Evolutionary conservation across 208 protist species (phyloP).

Genomic region (Borovskyia barvae): DNA sequence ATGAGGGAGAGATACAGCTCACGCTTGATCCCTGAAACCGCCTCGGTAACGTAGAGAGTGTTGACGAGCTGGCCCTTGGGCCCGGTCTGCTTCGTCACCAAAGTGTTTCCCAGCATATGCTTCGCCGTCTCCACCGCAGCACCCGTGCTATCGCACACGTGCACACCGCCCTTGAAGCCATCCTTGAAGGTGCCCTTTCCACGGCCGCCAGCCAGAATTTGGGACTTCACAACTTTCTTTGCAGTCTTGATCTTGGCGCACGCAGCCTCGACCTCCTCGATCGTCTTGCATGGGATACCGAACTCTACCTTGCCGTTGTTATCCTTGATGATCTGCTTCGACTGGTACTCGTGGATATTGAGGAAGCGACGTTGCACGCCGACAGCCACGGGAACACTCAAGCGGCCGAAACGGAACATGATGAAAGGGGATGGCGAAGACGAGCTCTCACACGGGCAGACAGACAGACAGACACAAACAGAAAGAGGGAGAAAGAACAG

Average conservation of each 20-base stretch:
- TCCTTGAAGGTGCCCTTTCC: slow-evolving; percentile 97
- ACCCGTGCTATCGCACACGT: slow-evolving; percentile 78
- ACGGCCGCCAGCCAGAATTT: slow-evolving; percentile 99
- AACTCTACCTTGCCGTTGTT: slow-evolving; percentile 89
- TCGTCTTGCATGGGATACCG: slow-evolving; percentile 81
- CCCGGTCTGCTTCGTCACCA: slow-evolving; percentile 99
- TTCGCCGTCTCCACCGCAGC: slow-evolving; percentile 88
- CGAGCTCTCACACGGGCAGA: neutral
- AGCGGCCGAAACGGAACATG: slow-evolving; percentile 79
- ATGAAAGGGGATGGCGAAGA: neutral
- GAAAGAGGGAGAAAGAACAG: neutral
- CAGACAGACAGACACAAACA: slow-evolving; percentile 9
- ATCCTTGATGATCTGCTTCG: slow-evolving; percentile 90
- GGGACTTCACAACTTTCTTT: slow-evolving; percentile 97
- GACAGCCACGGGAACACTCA: slow-evolving; percentile 51
- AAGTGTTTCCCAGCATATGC: slow-evolving; percentile 97
- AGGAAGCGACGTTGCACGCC: slow-evolving; percentile 82
- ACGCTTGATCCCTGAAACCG: slow-evolving; percentile 86
- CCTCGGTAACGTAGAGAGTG: slow-evolving; percentile 91
- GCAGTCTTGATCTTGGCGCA: slow-evolving; percentile 86
- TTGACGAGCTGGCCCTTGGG: slow-evolving; percentile 91
- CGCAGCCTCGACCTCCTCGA: slow-evolving; percentile 89
- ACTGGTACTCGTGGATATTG: slow-evolving; percentile 93
- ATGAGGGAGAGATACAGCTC: slow-evolving; percentile 99
- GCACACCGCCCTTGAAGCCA: slow-evolving; percentile 95